phyloP scores from a whole-genome alignment of 2,329 filamentous ascomycete genomes.

The Ascochyta pisi region DNA sequence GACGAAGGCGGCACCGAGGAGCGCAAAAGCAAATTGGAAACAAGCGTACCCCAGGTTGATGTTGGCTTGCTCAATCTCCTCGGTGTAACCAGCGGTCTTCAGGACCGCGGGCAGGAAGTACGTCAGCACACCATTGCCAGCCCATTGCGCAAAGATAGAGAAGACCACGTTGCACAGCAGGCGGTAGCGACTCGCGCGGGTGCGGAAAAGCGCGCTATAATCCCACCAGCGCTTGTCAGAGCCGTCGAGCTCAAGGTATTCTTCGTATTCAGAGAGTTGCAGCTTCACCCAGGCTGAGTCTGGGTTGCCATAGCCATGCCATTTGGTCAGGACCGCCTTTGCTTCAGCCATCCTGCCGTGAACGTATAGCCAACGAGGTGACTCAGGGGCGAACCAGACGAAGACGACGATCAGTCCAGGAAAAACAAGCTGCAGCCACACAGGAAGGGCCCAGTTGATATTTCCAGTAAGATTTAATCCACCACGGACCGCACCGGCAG shows the following conservation, averaged over 20 bases:
- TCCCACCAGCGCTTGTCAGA: slow-evolving; percentile 46
- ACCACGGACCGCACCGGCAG: slow-evolving; percentile 36
- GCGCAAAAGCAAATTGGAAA: slow-evolving; percentile 43
- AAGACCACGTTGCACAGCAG: slow-evolving; percentile 49
- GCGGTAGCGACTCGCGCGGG: slow-evolving; percentile 39
- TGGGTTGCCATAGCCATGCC: slow-evolving; percentile 59
- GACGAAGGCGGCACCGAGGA: slow-evolving; percentile 44
- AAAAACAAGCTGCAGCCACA: slow-evolving; percentile 44
- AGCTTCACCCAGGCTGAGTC: slow-evolving; percentile 44
- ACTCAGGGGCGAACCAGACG: slow-evolving; percentile 65
- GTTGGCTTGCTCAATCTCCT: slow-evolving; percentile 42
- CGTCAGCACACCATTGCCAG: slow-evolving; percentile 49
- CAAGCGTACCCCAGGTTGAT: slow-evolving; percentile 48
- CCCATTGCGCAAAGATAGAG: slow-evolving; percentile 52
- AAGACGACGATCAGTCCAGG: slow-evolving; percentile 53
- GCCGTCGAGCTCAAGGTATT: slow-evolving; percentile 35
- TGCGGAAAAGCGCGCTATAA: slow-evolving; percentile 40
- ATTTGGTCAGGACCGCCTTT: slow-evolving; percentile 62
- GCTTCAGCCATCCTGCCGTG: slow-evolving; percentile 64
- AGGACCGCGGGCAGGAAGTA: slow-evolving; percentile 45
- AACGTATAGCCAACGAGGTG: slow-evolving; percentile 60
- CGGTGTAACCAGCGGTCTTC: slow-evolving; percentile 44
- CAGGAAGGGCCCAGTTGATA: slow-evolving; percentile 57
- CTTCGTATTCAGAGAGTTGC: slow-evolving; percentile 48
- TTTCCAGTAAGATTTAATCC: slow-evolving; percentile 25